Percentiles rank a stretch among this genome's conserved stretches.
phyloP scores from a whole-genome alignment of 441 rosid species.

The Viola pubescens region DNA sequence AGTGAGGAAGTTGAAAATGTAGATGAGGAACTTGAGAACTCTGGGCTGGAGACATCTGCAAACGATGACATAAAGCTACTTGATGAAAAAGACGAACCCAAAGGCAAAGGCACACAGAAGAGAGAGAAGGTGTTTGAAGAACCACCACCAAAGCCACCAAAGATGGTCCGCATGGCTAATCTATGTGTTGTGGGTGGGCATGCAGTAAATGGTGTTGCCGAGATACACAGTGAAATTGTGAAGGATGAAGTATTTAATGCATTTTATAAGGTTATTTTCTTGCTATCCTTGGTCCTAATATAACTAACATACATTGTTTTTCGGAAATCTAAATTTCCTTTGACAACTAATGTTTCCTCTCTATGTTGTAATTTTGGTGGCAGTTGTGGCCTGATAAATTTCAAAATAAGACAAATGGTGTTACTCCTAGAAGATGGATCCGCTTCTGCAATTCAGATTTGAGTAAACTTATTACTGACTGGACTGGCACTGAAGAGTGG shows the following conservation, averaged over 20 bases:
- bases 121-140: constrained; percentile 28
- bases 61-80: constrained; percentile 17
- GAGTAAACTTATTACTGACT: constrained; percentile 67
- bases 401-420: constrained; percentile 95
- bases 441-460: constrained; percentile 74
- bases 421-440: constrained; percentile 95
- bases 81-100: constrained; percentile 19
- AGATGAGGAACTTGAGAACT: constrained; percentile 20
- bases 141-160: constrained; percentile 43
- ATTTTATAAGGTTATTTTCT: constrained; percentile 50
- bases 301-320: not conserved
- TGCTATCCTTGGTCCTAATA: constrained; percentile 4
- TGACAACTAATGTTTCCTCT: constrained; percentile 6
- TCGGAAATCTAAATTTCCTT: not conserved
- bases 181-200: constrained; percentile 85
- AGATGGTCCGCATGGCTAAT: constrained; percentile 94
- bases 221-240: constrained; percentile 90
- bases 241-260: constrained; percentile 82
- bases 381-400: constrained; percentile 92
- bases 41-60: not conserved
- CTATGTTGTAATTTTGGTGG: constrained; percentile 16
- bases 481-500: constrained; percentile 91
- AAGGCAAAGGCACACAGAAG: constrained; percentile 17
- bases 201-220: constrained; percentile 97
- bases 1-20: constrained; percentile 24